phyloP scores from a whole-genome alignment of 2,329 filamentous ascomycete genomes.

The Falciphora oryzae region DNA sequence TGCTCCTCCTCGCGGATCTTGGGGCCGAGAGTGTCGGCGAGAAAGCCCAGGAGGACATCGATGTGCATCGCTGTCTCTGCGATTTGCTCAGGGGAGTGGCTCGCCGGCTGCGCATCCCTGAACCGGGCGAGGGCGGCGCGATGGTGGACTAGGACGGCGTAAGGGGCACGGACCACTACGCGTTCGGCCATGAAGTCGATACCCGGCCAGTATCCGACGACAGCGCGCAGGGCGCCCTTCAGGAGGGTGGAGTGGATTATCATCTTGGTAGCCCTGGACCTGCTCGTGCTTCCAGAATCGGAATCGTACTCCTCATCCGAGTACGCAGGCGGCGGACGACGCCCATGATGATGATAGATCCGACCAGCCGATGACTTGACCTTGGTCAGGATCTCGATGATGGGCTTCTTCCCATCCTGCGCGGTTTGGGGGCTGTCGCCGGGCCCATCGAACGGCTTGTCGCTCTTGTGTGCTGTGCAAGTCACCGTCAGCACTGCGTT shows the following conservation, averaged over 20 bases:
- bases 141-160: constrained; percentile 42
- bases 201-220: constrained; percentile 42
- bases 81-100: constrained; percentile 35
- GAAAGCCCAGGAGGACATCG: constrained; percentile 37
- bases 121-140: constrained; percentile 35
- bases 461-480: constrained; percentile 30
- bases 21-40: constrained; percentile 32
- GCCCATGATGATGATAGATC: not conserved
- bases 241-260: constrained; percentile 39
- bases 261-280: constrained; percentile 32
- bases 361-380: constrained; percentile 18
- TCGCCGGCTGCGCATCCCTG: constrained; percentile 33
- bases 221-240: constrained; percentile 39
- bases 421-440: constrained; percentile 22
- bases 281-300: constrained; percentile 18
- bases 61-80: constrained; percentile 37
- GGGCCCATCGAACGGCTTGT: constrained; percentile 30
- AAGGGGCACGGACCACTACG: constrained; percentile 39
- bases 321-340: constrained; percentile 13
- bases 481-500: not conserved
- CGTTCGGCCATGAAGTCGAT: constrained; percentile 30
- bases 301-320: constrained; percentile 22
- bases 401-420: constrained; percentile 24
- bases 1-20: constrained; percentile 34
- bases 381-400: constrained; percentile 39